Percentiles rank a stretch among this genome's conserved stretches.
Evolutionary conservation across 2,329 filamentous ascomycete species (phyloP).

Genomic region (Monilinia vaccinii-corymbosi): DNA sequence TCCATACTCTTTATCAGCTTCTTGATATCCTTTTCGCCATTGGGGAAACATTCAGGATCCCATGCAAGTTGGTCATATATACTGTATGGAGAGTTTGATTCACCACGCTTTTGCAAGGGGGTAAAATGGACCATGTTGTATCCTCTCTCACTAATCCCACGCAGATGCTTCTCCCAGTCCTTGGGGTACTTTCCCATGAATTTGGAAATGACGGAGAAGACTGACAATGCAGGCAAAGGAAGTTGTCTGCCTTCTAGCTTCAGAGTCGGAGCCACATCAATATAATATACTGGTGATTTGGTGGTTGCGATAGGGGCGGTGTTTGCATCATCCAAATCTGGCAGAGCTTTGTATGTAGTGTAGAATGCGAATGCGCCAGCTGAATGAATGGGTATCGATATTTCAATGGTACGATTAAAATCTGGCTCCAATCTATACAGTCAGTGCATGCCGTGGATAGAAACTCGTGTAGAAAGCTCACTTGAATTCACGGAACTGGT

Average conservation of each 20-base stretch:
- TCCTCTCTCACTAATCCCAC: conserved; percentile 78
- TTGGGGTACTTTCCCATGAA: conserved; percentile 90
- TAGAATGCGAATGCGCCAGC: conserved; percentile 93
- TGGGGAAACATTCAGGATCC: conserved; percentile 73
- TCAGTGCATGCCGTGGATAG: conserved; percentile 12
- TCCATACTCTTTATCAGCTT: conserved; percentile 75
- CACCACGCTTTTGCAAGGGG: conserved; percentile 77
- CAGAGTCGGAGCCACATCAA: conserved; percentile 82
- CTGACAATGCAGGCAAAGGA: conserved; percentile 76
- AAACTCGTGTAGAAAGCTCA: conserved; percentile 37
- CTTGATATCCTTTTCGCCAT: conserved; percentile 73
- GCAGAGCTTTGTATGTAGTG: conserved; percentile 81
- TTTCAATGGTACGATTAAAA: conserved; percentile 86
- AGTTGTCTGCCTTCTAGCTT: conserved; percentile 64
- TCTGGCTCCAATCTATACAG: conserved; percentile 66
- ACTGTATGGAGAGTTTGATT: conserved; percentile 95
- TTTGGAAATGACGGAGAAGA: conserved; percentile 94
- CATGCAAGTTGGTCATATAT: conserved; percentile 87
- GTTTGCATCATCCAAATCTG: conserved; percentile 50
- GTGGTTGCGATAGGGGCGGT: conserved; percentile 44
- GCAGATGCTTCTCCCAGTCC: conserved; percentile 84
- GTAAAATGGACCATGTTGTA: conserved; percentile 99
- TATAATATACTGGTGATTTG: conserved; percentile 74
- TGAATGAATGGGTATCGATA: conserved; percentile 74
- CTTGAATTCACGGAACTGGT: conserved; percentile 82